Evolutionary conservation across 2,329 filamentous ascomycete genomes (phyloP).

Genomic region (Trichophaea hybrida): DNA sequence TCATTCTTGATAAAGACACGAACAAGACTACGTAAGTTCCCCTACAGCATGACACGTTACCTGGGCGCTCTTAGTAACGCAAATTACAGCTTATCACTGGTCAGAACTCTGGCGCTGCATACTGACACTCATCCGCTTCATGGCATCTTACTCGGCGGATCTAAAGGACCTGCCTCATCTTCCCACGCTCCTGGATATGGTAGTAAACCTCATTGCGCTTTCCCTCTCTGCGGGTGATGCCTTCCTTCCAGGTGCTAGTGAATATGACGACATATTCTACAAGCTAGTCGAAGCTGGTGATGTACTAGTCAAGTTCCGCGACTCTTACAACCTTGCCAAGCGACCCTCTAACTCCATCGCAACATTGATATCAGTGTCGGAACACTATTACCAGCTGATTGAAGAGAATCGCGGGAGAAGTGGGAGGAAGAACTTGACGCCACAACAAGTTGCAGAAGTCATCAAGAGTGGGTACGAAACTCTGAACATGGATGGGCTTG

Average conservation of each 20-base stretch:
- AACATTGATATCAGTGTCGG: constrained; percentile 65
- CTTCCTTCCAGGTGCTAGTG: constrained; percentile 72
- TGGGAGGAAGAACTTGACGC: constrained; percentile 55
- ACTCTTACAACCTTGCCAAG: constrained; percentile 43
- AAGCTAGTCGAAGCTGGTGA: constrained; percentile 90
- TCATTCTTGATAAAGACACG: constrained; percentile 72
- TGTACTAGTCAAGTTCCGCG: constrained; percentile 64
- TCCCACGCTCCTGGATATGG: constrained; percentile 56
- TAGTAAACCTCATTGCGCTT: constrained; percentile 71
- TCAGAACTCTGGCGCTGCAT: constrained; percentile 84
- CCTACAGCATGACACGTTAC: background rate
- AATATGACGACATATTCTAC: constrained; percentile 96
- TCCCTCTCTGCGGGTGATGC: constrained; percentile 76
- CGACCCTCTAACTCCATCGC: constrained; percentile 53
- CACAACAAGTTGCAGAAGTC: constrained; percentile 68
- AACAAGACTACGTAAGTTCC: constrained; percentile 47
- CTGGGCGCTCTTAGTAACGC: constrained; percentile 5
- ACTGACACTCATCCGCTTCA: constrained; percentile 74
- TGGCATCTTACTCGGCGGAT: constrained; percentile 72
- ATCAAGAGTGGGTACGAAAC: constrained; percentile 97
- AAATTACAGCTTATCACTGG: constrained; percentile 60
- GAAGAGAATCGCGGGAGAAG: constrained; percentile 40
- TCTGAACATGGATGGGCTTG: constrained; percentile 65
- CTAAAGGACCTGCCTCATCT: constrained; percentile 55
- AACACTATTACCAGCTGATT: constrained; percentile 77